Base-by-base conservation (phyloP, 768 basidiomycete species). In the Podaxis sp. region DNA sequence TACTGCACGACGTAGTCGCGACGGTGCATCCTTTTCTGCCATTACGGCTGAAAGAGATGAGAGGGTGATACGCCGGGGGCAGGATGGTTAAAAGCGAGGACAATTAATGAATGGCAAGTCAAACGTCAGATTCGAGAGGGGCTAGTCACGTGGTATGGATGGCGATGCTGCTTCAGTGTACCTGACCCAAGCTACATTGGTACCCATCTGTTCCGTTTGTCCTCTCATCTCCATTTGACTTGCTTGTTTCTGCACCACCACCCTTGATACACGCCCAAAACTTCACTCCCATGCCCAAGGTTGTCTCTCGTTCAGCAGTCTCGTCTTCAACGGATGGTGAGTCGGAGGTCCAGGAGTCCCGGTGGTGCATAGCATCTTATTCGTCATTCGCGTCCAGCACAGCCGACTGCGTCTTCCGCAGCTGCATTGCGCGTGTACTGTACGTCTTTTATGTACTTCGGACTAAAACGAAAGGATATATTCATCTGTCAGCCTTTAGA, bases 301-400 rank as follows among this genome's bases (percentile, higher is more conserved):
- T 97, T 65, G 85, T 95, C 70, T 94, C 93, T 2, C 85, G 93
- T 66, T 94, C 91, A 46, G 89, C 91, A 3, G 85, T 94, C 64
- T 94, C 94, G 8, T 92, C 93, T 2, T 95, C 93, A 3, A 87
- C 92, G 38, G 90, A 93, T 71, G 91, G 92, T 92, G 56, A 64
- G 83, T 75, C 15, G 38, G n/a, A 54, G 19, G 13, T 40, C 29
- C 29, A 38, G 62, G 25, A 38, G 19, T 29, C 29, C 6, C 36
- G 49, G 17, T 43, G 40, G 9, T 56, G 22, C 55, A 24, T 47
- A 11, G 33, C 55, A 17, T 49, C n/a, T 38, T n/a, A 55, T 51
- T 41, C 53, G 13, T 36, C 49, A 25, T 41, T 65, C 33, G 53
- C 56, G 47, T 61, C 67, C 71, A 93, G 91, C 90, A 56, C 86